These are phyloP conservation scores for Alloascoidea africana DNA, from an alignment of 805 yeast genomes.

Conservation along the genomic window DNA sequence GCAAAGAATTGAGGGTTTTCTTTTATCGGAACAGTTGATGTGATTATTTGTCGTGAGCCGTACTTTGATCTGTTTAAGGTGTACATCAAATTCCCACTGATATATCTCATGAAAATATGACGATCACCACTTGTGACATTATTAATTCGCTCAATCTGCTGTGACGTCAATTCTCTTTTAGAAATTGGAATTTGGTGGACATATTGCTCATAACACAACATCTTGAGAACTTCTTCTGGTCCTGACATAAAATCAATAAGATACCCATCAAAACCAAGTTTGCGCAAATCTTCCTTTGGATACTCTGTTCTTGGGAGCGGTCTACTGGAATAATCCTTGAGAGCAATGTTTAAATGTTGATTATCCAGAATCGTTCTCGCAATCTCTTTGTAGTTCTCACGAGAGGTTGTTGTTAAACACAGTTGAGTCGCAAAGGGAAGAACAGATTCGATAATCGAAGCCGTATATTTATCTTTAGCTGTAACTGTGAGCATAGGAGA, in stretches of 20 bases:
- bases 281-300: constrained; percentile 19
- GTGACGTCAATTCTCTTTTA: constrained; percentile 24
- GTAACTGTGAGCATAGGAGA: constrained; percentile 62
- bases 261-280: constrained; percentile 69
- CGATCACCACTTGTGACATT: constrained; percentile 23
- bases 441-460: constrained; percentile 40
- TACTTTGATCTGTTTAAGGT: constrained; percentile 42
- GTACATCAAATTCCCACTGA: constrained; percentile 41
- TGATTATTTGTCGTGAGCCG: constrained; percentile 41
- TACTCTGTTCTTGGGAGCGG: constrained; percentile 12
- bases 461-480: constrained; percentile 31
- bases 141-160: constrained; percentile 21
- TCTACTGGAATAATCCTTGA: constrained; percentile 24
- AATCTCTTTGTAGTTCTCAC: constrained; percentile 30
- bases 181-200: constrained; percentile 51
- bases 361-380: constrained; percentile 27
- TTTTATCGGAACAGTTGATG: constrained; percentile 12
- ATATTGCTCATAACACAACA: constrained; percentile 40
- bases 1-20: constrained; percentile 7
- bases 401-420: constrained; percentile 47
- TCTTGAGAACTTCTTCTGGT: constrained; percentile 52
- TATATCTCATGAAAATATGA: constrained; percentile 34
- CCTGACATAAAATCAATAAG: constrained; percentile 59
- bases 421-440: constrained; percentile 36
- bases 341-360: constrained; percentile 30